phyloP scores from a whole-genome alignment of 805 yeast species.

The Metschnikowia proteae region DNA sequence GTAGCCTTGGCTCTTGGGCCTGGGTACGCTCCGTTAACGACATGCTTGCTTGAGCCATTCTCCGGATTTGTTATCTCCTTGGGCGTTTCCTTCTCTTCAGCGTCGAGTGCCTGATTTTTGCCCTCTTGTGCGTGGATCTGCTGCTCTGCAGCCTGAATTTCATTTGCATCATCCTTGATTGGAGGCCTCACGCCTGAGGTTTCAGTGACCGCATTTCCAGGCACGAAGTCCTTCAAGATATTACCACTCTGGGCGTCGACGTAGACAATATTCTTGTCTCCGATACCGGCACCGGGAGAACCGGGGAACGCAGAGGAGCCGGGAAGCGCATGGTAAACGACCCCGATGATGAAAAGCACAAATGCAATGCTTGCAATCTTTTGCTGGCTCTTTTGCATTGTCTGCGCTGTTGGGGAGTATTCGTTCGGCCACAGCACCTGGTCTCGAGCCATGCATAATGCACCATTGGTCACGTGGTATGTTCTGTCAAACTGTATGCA shows the following conservation, averaged over 20 bases:
- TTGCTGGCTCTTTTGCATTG: conserved; percentile 3
- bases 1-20: conserved; percentile 15
- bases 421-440: background rate
- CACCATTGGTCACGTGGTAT: background rate
- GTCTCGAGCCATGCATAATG: background rate
- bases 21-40: conserved; percentile 1
- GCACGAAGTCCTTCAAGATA: conserved; percentile 8
- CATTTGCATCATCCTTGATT: conserved; percentile 9
- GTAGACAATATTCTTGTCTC: conserved; percentile 12
- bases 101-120: background rate
- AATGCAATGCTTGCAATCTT: conserved; percentile 4
- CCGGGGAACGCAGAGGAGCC: background rate
- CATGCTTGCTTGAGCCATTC: background rate
- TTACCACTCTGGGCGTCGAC: conserved; percentile 16
- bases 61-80: background rate
- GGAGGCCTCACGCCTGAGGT: background rate
- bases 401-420: background rate
- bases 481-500: background rate
- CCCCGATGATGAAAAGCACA: conserved; percentile 3
- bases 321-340: conserved; percentile 1
- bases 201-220: background rate
- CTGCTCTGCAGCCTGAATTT: conserved; percentile 9
- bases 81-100: background rate
- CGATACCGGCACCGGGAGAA: background rate
- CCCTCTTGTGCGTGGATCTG: conserved; percentile 6